Evolutionary conservation across 768 basidiomycete genomes (phyloP).

Genomic region (Termitomyces sp.): DNA sequence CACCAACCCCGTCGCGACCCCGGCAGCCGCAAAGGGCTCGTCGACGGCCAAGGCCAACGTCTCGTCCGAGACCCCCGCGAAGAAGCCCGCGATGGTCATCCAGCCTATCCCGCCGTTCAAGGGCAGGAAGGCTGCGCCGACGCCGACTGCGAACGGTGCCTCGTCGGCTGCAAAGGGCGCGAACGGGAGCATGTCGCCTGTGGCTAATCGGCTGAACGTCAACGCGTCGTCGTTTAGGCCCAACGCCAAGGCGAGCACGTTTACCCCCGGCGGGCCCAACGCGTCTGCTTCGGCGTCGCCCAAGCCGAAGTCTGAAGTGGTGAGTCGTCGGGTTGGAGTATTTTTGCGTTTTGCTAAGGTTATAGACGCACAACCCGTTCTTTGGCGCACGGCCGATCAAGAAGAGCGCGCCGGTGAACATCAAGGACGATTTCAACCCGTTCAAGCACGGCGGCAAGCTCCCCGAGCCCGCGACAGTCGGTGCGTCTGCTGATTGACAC

Average conservation of each 20-base stretch:
- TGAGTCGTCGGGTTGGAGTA: conserved; percentile 15
- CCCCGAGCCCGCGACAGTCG: conserved; percentile 62
- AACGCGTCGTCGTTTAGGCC: conserved; percentile 91
- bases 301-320: conserved; percentile 58
- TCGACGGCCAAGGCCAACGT: conserved; percentile 22
- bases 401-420: conserved; percentile 69
- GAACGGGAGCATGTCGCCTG: conserved; percentile 45
- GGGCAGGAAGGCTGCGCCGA: conserved; percentile 40
- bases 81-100: conserved; percentile 69
- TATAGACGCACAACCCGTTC: conserved; percentile 73
- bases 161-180: conserved; percentile 12
- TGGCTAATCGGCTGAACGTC: conserved; percentile 68
- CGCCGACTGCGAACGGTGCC: conserved; percentile 25
- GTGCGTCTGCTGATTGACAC: conserved; percentile 48
- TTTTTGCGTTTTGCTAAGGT: conserved; percentile 6
- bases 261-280: conserved; percentile 56
- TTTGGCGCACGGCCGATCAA: conserved; percentile 78
- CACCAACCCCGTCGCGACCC: conserved; percentile 16
- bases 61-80: conserved; percentile 27
- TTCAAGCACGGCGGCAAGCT: conserved; percentile 85
- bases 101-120: conserved; percentile 90
- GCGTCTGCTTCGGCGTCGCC: conserved; percentile 52
- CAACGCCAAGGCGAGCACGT: conserved; percentile 72
- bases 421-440: conserved; percentile 97
- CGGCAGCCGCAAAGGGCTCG: conserved; percentile 22